Conservation (phyloP, 2,329 filamentous ascomycete species). For the Fusarium verticillioides region DNA sequence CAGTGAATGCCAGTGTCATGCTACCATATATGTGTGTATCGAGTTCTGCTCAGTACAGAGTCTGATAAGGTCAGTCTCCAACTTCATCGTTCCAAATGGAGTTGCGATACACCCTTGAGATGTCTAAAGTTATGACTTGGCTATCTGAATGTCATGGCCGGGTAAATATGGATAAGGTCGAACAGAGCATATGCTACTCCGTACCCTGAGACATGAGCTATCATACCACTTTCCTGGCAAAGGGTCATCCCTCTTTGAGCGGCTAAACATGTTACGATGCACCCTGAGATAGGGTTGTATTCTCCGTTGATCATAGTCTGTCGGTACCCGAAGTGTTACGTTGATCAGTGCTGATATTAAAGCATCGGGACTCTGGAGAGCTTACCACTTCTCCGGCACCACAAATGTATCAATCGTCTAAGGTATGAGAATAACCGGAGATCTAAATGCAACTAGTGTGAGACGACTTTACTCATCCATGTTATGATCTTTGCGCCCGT, state of each 20-base stretch:
- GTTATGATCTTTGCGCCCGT: not conserved
- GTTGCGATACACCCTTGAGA: rapidly evolving
- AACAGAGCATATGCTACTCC: not conserved
- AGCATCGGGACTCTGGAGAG: not conserved
- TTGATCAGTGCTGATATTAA: not conserved
- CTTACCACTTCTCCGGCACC: not conserved
- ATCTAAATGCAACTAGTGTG: rapidly evolving
- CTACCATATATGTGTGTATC: not conserved
- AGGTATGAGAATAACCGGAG: no score
- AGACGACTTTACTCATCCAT: not conserved
- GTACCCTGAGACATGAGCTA: not conserved
- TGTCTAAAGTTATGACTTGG: rapidly evolving
- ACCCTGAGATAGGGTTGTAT: not conserved
- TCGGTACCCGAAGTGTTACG: not conserved
- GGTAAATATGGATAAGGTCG: not conserved
- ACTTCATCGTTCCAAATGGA: rapidly evolving
- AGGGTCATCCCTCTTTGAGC: rapidly evolving
- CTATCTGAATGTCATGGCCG: not conserved
- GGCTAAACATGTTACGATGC: no score
- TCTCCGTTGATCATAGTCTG: not conserved
- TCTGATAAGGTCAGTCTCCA: no score
- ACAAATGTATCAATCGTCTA: no score
- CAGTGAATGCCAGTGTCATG: not conserved
- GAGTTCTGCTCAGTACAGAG: no score
- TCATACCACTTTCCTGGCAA: not conserved